phyloP scores from a whole-genome alignment of 345 rosid species.

The Citrus sinensis region DVS_A1.0 CM039163.1:2130501-2131000 shows the following conservation, averaged over 20 bases:
- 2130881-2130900: conserved; percentile 46
- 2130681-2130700: background rate
- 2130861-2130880: too few relatives aligned
- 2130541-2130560: too few relatives aligned
- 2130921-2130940: conserved; percentile 42
- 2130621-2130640: background rate
- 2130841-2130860: too few relatives aligned
- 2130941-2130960: conserved; percentile 27
- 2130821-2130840: background rate
- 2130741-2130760: too few relatives aligned
- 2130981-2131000: conserved; percentile 27
- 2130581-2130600: too few relatives aligned
- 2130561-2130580: too few relatives aligned
- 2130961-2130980: conserved; percentile 28
- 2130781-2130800: too few relatives aligned
- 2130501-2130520: too few relatives aligned
- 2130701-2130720: background rate
- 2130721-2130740: too few relatives aligned
- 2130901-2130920: conserved; percentile 61
- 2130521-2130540: too few relatives aligned
- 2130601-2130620: background rate
- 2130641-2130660: background rate
- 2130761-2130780: too few relatives aligned
- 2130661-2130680: background rate
- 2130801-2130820: too few relatives aligned